Conservation (phyloP, 2,329 filamentous ascomycete species). For the Periconia macrospinosa region DNA sequence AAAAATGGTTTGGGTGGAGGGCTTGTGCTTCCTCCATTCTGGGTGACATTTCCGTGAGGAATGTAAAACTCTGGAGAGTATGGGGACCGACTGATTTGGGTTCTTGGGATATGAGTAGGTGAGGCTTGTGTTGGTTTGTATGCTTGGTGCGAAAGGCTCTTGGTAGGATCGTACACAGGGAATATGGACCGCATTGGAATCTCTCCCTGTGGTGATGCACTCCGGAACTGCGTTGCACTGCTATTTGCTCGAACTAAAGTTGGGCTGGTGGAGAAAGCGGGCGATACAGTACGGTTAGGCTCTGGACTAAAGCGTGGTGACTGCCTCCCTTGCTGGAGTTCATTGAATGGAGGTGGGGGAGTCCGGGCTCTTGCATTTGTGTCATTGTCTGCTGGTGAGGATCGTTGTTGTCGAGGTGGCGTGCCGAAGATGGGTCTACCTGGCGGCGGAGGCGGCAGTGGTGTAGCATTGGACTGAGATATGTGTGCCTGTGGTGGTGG, state of each 20-base stretch:
- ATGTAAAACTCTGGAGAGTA: constrained; percentile 58
- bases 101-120: constrained; percentile 64
- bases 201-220: constrained; percentile 34
- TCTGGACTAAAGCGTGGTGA: constrained; percentile 29
- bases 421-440: constrained; percentile 25
- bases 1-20: constrained; percentile 39
- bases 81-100: constrained; percentile 66
- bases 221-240: constrained; percentile 29
- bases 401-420: constrained; percentile 20
- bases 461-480: constrained; percentile 18
- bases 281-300: constrained; percentile 34
- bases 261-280: constrained; percentile 38
- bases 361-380: constrained; percentile 26
- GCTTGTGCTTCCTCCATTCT: constrained; percentile 20
- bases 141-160: constrained; percentile 67
- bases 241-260: constrained; percentile 44
- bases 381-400: constrained; percentile 23
- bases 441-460: constrained; percentile 22
- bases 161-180: constrained; percentile 69
- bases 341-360: constrained; percentile 17
- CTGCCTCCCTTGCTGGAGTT: constrained; percentile 12
- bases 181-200: constrained; percentile 71
- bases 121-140: constrained; percentile 70
- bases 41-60: constrained; percentile 39
- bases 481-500: constrained; percentile 28